phyloP scores from a whole-genome alignment of 768 basidiomycete genomes.

The Rhizopogon salebrosus region DNA sequence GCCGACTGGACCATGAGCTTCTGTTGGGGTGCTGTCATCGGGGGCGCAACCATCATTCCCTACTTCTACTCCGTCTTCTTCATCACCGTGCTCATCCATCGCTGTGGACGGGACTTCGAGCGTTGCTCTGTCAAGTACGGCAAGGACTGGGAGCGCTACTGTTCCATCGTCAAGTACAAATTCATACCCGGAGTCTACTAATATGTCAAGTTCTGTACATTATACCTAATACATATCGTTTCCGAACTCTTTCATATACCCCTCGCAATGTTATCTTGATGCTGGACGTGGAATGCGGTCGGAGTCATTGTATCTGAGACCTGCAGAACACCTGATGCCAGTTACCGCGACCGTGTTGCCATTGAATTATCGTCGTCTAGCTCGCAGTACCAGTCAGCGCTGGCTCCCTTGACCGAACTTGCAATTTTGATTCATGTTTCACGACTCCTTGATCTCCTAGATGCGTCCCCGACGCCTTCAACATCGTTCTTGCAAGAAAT shows the following conservation, averaged over 20 bases:
- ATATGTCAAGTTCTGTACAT: slow-evolving; percentile 1
- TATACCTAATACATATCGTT: slow-evolving; percentile 2
- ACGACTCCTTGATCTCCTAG: too few relatives aligned
- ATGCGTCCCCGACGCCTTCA: too few relatives aligned
- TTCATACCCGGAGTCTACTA: slow-evolving; percentile 89
- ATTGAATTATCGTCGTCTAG: too few relatives aligned
- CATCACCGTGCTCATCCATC: slow-evolving; percentile 85
- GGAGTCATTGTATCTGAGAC: too few relatives aligned
- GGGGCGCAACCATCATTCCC: slow-evolving; percentile 75
- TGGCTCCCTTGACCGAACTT: too few relatives aligned
- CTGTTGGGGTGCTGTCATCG: slow-evolving; percentile 79
- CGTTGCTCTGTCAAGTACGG: slow-evolving; percentile 90
- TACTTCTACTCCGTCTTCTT: slow-evolving; percentile 98
- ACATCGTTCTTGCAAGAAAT: too few relatives aligned
- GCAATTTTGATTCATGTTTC: too few relatives aligned
- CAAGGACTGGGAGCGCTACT: slow-evolving; percentile 92
- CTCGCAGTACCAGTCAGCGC: too few relatives aligned
- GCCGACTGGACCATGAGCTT: slow-evolving; percentile 88
- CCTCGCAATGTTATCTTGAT: background rate
- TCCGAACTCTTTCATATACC: background rate
- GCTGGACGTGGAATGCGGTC: too few relatives aligned
- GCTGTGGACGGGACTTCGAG: slow-evolving; percentile 92
- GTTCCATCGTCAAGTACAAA: slow-evolving; percentile 81
- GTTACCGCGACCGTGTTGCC: too few relatives aligned
- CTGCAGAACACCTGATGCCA: too few relatives aligned